Evolutionary conservation across 2,329 filamentous ascomycete genomes (phyloP).

Genomic region (Septoria linicola): DNA sequence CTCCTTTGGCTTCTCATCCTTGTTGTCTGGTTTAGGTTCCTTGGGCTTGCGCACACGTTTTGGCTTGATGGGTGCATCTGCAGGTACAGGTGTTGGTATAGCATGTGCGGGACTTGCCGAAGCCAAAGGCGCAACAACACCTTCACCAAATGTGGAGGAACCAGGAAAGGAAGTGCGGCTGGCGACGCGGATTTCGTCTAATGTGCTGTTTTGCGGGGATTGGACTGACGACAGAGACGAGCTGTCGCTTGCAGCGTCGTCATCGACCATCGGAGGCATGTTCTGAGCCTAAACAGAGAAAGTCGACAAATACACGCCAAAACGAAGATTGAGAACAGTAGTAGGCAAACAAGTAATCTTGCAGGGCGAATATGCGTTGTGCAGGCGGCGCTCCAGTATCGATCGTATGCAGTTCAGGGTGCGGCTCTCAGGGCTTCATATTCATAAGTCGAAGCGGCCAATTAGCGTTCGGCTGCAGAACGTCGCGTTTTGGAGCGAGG

Average conservation of each 20-base stretch:
- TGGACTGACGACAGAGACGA: conserved; percentile 13
- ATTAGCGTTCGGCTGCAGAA: conserved; percentile 11
- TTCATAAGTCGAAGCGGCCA: conserved; percentile 12
- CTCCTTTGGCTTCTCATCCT: conserved; percentile 43
- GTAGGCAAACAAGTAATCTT: neutral
- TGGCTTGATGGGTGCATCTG: conserved; percentile 39
- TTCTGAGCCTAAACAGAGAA: neutral
- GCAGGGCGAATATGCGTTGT: conserved; percentile 7
- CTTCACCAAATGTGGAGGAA: conserved; percentile 34
- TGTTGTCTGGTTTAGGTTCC: conserved; percentile 35
- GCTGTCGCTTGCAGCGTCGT: conserved; percentile 13
- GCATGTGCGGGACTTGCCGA: conserved; percentile 29
- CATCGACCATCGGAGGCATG: neutral
- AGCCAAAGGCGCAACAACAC: conserved; percentile 33
- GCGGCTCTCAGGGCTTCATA: conserved; percentile 8
- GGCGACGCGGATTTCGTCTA: conserved; percentile 13
- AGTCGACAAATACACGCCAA: conserved; percentile 7
- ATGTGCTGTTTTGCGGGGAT: conserved; percentile 10
- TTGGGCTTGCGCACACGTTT: conserved; percentile 44
- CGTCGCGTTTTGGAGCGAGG: conserved; percentile 11
- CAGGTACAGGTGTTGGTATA: conserved; percentile 36
- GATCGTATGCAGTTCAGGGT: conserved; percentile 2
- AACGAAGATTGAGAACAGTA: conserved; percentile 4
- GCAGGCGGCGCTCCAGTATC: neutral
- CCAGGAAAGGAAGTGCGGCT: conserved; percentile 8